Base-by-base conservation (phyloP, 139 green algal species). In the Pleodorina starrii region DNA sequence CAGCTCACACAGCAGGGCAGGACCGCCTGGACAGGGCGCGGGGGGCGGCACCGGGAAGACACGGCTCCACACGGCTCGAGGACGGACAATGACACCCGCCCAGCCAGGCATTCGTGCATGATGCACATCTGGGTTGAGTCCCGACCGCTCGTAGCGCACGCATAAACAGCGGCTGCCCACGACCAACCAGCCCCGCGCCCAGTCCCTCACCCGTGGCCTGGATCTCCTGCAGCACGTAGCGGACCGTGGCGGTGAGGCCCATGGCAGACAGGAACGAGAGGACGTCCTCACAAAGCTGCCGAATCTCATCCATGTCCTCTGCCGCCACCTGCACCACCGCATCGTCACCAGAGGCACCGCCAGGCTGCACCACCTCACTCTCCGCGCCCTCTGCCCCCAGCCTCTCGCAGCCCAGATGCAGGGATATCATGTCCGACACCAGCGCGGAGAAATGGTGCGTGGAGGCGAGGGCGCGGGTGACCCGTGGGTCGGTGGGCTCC, bases 181-280 rank as follows among this genome's bases (percentile, higher is more conserved):
- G 12, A 10, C 59, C 11, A 25, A 10, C 59, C 27, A 14, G 27
- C 59, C 23, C 27, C 14, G 23, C 27, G 11, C 59, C 59, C 23
- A 32, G 59, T 10, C 6, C 19, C 66, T 1, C 38, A 76, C 68
- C 68, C 25, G 68, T 32, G 32, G 25, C 38, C 68, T 76, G 68
- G 3, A 76, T 23, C 68, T 76, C 68, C 68, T 27, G 32, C 68
- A 76, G 68, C 38, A 80, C 16, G 43, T 80, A 80, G 16, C 23
- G 42, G 7, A 57, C 29, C 42, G 72, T 80, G 19, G 9, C 40
- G 16, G 23, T 54, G 10, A 80, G 42, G 90, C 86, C 95, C 94
- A 60, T 91, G 69, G 68, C 86, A 29, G 91, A 90, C 40, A 95
- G 74, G 43, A 92, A 89, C 84, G 96, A 84, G 0, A 95, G 72